These are phyloP conservation scores for Boletus reticuloceps DNA, from an alignment of 768 basidiomycete species.

Conservation along the genomic window DNA sequence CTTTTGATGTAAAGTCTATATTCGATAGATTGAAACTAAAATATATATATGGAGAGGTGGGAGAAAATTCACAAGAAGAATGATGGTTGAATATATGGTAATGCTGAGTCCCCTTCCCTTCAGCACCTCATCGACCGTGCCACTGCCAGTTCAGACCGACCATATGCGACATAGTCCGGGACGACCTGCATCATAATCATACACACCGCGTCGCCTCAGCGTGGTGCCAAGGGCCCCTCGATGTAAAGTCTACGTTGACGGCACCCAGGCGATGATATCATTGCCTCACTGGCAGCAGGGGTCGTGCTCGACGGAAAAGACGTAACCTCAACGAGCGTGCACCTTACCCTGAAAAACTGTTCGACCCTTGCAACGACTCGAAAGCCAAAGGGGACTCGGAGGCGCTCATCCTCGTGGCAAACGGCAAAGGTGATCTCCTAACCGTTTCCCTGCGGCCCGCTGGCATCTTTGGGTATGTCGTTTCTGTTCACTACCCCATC, in stretches of 20 bases:
- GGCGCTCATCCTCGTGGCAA: conserved; percentile 75
- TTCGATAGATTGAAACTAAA: no score
- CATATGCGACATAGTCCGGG: conserved; percentile 49
- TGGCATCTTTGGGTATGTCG: conserved; percentile 92
- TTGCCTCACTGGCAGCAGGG: conserved; percentile 13
- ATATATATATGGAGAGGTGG: no score
- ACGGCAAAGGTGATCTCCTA: conserved; percentile 76
- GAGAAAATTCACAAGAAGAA: no score
- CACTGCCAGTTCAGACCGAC: not conserved
- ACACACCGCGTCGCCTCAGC: conserved; percentile 78
- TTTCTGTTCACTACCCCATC: no score
- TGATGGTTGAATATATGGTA: no score
- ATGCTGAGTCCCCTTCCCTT: no score
- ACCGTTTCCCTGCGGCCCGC: conserved; percentile 91
- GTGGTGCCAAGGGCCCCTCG: conserved; percentile 41
- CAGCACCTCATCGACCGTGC: no score
- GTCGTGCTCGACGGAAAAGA: conserved; percentile 74
- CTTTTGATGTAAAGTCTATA: no score
- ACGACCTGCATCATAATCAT: conserved; percentile 93
- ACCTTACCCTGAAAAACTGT: conserved; percentile 63
- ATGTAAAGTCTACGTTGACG: conserved; percentile 94
- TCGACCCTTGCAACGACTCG: conserved; percentile 93
- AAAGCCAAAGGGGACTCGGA: conserved; percentile 78
- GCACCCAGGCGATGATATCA: conserved; percentile 80
- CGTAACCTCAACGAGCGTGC: conserved; percentile 88